A percentile compares a stretch with the other conserved stretches of the same genome.
These are phyloP conservation scores for Psilocybe tampanensis DNA, from an alignment of 768 basidiomycete genomes.

Conservation along the genomic window DNA sequence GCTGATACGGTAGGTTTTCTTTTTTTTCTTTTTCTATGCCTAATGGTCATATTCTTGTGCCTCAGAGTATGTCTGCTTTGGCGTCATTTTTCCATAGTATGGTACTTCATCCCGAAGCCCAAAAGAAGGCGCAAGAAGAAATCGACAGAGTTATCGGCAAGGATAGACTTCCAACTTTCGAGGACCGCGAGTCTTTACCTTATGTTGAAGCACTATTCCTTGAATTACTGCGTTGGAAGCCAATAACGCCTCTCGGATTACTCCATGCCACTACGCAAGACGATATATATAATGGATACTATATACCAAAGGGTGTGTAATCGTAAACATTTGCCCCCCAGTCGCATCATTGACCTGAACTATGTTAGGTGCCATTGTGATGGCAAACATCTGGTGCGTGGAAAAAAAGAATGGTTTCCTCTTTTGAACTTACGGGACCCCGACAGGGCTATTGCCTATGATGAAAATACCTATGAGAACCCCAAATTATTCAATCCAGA, in stretches of 20 bases:
- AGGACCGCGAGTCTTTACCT: constrained; percentile 26
- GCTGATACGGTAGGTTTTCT: constrained; percentile 5
- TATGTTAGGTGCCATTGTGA: constrained; percentile 12
- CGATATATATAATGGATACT: constrained; percentile 22
- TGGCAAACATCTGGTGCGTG: constrained; percentile 19
- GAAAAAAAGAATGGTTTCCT: not conserved
- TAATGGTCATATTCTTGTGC: not conserved
- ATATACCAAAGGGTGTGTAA: constrained; percentile 20
- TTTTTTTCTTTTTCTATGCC: too few relatives aligned
- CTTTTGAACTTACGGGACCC: not conserved
- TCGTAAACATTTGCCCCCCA: not conserved
- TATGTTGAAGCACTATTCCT: constrained; percentile 20
- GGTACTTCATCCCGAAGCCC: constrained; percentile 29
- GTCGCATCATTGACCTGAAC: not conserved
- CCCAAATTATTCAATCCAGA: constrained; percentile 28
- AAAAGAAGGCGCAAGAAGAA: constrained; percentile 33
- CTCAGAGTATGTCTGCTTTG: constrained; percentile 7
- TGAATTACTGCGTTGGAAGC: constrained; percentile 22
- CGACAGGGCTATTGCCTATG: constrained; percentile 23
- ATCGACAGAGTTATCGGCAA: constrained; percentile 30
- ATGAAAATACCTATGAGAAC: constrained; percentile 22
- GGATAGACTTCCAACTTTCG: constrained; percentile 25
- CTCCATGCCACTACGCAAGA: constrained; percentile 24
- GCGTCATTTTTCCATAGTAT: constrained; percentile 28
- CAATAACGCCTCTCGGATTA: constrained; percentile 20